A percentile compares a stretch with the other conserved stretches of the same genome.
Evolutionary conservation across 805 yeast species (phyloP).

Genomic region (Ogataea polymorpha): DNA sequence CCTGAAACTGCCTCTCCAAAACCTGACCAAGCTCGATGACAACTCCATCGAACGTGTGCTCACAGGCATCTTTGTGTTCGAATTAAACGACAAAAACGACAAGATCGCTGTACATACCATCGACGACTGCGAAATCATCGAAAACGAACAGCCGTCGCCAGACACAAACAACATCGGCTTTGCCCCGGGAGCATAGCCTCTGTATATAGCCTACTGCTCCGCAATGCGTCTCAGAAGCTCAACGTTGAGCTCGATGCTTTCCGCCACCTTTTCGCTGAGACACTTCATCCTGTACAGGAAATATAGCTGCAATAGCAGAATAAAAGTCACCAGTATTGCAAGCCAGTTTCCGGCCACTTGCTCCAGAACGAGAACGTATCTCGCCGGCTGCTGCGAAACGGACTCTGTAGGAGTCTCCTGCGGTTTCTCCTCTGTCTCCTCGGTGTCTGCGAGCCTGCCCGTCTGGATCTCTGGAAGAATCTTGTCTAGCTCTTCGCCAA

Average conservation of each 20-base stretch:
- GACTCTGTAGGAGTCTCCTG: constrained; percentile 1
- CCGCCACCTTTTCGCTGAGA: not conserved
- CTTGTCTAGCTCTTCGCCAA: constrained; percentile 29
- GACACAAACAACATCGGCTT: constrained; percentile 16
- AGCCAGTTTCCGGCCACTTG: constrained; percentile 12
- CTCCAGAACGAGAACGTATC: constrained; percentile 3
- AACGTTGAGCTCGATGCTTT: constrained; percentile 1
- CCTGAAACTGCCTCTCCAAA: not conserved
- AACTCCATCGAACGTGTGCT: constrained; percentile 36
- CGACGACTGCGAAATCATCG: constrained; percentile 61
- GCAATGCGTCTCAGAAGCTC: not conserved
- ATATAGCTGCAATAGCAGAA: constrained; percentile 10
- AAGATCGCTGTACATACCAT: constrained; percentile 59
- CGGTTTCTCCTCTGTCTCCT: not conserved
- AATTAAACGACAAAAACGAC: constrained; percentile 54
- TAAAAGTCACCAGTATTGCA: constrained; percentile 4
- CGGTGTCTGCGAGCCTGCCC: not conserved
- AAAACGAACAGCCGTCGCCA: constrained; percentile 32
- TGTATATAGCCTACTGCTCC: constrained; percentile 4
- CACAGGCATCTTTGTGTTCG: constrained; percentile 63
- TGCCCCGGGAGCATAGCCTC: constrained; percentile 19
- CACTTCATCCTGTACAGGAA: constrained; percentile 6
- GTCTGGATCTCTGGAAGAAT: constrained; percentile 17
- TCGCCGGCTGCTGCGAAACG: not conserved
- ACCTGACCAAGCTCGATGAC: constrained; percentile 4